phyloP scores from a whole-genome alignment of 208 protist genomes.

The Trypanosoma mega region DNA sequence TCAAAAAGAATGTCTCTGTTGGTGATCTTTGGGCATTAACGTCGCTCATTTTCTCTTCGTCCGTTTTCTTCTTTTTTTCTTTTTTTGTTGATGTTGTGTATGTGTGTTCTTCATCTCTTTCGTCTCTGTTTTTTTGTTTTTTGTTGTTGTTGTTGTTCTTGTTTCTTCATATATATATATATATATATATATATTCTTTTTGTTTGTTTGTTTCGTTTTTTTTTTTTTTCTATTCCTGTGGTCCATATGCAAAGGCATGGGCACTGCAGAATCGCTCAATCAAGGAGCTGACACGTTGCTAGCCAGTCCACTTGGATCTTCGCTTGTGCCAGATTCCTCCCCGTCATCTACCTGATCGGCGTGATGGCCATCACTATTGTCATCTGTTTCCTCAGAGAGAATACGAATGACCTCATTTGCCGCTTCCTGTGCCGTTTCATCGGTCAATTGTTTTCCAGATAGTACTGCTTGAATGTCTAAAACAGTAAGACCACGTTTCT shows the following conservation, averaged over 20 bases:
- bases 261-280: no score
- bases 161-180: not conserved
- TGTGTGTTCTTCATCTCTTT: not conserved
- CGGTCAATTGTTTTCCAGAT: slow-evolving; percentile 51
- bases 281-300: no score
- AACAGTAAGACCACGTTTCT: slow-evolving; percentile 66
- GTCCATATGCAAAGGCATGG: not conserved
- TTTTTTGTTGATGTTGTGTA: not conserved
- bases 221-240: not conserved
- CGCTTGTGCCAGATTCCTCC: slow-evolving; percentile 17
- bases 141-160: not conserved
- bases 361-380: slow-evolving; percentile 41
- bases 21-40: no score
- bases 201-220: not conserved
- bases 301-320: no score
- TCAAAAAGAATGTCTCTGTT: no score
- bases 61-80: not conserved
- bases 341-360: slow-evolving; percentile 16
- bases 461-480: slow-evolving; percentile 71
- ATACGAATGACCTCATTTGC: slow-evolving; percentile 76
- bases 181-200: slow-evolving; percentile 1
- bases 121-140: not conserved
- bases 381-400: slow-evolving; percentile 65
- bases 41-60: not conserved
- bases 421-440: slow-evolving; percentile 46